Evolutionary conservation across 2,329 filamentous ascomycete genomes (phyloP).

Genomic region (Chalaropsis thielavioides): DNA sequence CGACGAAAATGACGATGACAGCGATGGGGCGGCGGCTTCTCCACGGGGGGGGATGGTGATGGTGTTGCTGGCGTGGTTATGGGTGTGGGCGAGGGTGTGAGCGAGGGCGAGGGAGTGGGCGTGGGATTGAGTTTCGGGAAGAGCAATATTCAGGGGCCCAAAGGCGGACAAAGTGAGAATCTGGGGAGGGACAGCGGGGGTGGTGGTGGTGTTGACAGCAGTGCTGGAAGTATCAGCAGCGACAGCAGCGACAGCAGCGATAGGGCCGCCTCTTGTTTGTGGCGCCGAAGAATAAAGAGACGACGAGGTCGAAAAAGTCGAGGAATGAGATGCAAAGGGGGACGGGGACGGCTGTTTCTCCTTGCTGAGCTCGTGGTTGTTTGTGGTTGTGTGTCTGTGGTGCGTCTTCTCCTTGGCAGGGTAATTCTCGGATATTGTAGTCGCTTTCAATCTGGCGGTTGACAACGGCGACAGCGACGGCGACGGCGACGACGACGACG

Average conservation of each 20-base stretch:
- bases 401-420: not conserved
- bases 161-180: conserved; percentile 9
- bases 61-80: not conserved
- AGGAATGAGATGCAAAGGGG: conserved; percentile 4
- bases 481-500: not conserved
- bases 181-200: conserved; percentile 5
- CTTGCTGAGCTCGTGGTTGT: not conserved
- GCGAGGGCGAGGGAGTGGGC: not conserved
- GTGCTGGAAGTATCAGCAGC: not conserved
- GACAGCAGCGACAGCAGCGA: not conserved
- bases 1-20: not conserved
- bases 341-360: not conserved
- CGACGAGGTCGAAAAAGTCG: not conserved
- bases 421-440: not conserved
- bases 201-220: not conserved
- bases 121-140: not conserved
- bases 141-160: conserved; percentile 6
- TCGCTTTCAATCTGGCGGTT: not conserved
- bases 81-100: not conserved
- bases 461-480: not conserved
- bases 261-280: not conserved
- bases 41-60: not conserved
- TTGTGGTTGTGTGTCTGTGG: too few species aligned
- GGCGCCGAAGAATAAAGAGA: not conserved
- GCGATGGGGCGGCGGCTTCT: not conserved